Conservation (phyloP, 768 basidiomycete species). For the Calocybe cyanea region DNA sequence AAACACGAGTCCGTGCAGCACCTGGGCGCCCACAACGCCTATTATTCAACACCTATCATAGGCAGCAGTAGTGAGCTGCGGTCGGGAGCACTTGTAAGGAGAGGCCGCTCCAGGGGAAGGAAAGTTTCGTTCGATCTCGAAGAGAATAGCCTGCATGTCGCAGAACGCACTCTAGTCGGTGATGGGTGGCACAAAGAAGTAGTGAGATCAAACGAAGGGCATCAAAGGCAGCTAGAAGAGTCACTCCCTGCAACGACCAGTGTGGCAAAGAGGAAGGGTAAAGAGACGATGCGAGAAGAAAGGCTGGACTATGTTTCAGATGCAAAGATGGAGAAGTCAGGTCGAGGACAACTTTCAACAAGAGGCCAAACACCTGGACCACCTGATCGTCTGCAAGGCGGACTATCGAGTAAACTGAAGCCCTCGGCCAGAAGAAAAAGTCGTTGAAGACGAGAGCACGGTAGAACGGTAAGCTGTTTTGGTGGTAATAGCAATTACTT, state of each 20-base stretch:
- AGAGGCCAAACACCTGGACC: constrained; percentile 6
- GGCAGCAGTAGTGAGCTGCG: constrained; percentile 18
- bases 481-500: too few relatives aligned
- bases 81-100: constrained; percentile 35
- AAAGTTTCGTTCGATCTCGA: constrained; percentile 53
- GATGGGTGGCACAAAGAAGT: not conserved
- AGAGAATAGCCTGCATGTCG: constrained; percentile 14
- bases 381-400: not conserved
- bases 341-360: constrained; percentile 1
- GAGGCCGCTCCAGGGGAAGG: constrained; percentile 52
- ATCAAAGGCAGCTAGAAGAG: not conserved
- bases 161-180: constrained; percentile 2
- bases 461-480: too few relatives aligned
- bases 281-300: not conserved
- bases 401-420: not conserved
- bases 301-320: not conserved
- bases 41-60: constrained; percentile 30
- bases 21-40: constrained; percentile 44
- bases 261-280: not conserved
- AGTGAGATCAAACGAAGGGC: not conserved
- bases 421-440: not conserved
- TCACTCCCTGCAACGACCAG: not conserved
- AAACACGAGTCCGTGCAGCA: constrained; percentile 48
- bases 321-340: not conserved
- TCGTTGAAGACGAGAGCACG: not conserved